phyloP scores from a whole-genome alignment of 1,284 basidiomycete species.

The Xanthoconium separans region DNA sequence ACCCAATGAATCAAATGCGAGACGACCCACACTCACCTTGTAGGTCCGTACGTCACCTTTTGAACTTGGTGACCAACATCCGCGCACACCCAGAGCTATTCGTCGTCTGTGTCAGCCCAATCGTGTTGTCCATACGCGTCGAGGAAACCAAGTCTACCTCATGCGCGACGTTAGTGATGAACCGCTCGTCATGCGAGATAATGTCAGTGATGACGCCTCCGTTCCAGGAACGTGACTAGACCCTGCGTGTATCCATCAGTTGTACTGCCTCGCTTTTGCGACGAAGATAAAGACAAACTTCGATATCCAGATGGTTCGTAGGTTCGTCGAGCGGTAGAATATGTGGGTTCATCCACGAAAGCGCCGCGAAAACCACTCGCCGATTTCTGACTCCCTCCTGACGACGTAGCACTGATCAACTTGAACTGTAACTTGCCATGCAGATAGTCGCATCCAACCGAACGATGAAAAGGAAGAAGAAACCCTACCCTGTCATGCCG shows the following conservation, averaged over 20 bases:
- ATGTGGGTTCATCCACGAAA: conserved; percentile 87
- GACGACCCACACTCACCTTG: conserved; percentile 58
- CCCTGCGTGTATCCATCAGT: conserved; percentile 45
- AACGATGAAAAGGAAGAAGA: background rate
- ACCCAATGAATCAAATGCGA: conserved; percentile 4
- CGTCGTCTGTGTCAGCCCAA: background rate
- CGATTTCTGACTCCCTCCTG: conserved; percentile 96
- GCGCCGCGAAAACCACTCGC: conserved; percentile 90
- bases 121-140: background rate
- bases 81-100: conserved; percentile 86
- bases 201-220: conserved; percentile 82
- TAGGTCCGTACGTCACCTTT: conserved; percentile 89
- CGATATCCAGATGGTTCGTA: conserved; percentile 97
- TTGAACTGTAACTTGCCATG: conserved; percentile 69
- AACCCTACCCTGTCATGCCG: conserved; percentile 87
- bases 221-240: conserved; percentile 90
- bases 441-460: background rate
- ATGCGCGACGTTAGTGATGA: conserved; percentile 86
- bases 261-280: no score
- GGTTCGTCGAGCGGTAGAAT: conserved; percentile 93
- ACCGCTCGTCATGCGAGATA: conserved; percentile 92
- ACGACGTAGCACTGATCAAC: conserved; percentile 79
- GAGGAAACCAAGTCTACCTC: conserved; percentile 47
- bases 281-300: conserved; percentile 45
- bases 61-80: conserved; percentile 85